A percentile compares a stretch with the other conserved stretches of the same genome.
Conservation (phyloP, 2,329 filamentous ascomycete genomes). For the Corinectria fuckeliana region DNA sequence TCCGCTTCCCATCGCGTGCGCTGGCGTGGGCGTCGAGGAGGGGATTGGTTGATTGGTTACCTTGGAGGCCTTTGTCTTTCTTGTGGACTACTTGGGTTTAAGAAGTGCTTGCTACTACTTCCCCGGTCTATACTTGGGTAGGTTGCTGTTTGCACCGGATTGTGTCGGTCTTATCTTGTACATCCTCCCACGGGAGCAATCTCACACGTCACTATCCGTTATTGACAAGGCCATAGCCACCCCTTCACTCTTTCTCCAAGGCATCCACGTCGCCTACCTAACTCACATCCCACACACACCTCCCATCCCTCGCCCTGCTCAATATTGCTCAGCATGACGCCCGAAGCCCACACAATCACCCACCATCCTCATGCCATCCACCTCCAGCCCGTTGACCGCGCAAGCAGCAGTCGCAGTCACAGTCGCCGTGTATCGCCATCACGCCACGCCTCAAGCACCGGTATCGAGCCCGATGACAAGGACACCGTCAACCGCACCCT, state of each 20-base stretch:
- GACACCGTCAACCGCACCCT: slow-evolving; percentile 52
- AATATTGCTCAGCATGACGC: slow-evolving; percentile 44
- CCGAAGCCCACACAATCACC: slow-evolving; percentile 50
- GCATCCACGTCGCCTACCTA: neutral
- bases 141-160: neutral
- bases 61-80: neutral
- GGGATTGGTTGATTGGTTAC: neutral
- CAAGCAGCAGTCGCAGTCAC: slow-evolving; percentile 26
- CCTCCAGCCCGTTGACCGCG: slow-evolving; percentile 43
- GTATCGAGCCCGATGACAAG: slow-evolving; percentile 49
- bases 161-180: neutral
- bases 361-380: slow-evolving; percentile 55
- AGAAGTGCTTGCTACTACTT: neutral
- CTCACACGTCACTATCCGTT: slow-evolving; percentile 7
- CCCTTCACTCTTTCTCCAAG: too few relatives aligned
- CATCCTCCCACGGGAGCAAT: neutral
- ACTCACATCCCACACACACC: too few relatives aligned
- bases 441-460: slow-evolving; percentile 52
- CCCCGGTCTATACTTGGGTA: too few relatives aligned
- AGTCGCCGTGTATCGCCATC: slow-evolving; percentile 32
- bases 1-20: neutral
- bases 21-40: neutral
- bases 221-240: neutral
- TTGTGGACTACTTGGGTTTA: neutral
- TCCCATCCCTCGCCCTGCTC: slow-evolving; percentile 6